These are phyloP conservation scores for Phytophthora uliginosa DNA, from an alignment of 352 stramenopile species.

Conservation along the genomic window DNA sequence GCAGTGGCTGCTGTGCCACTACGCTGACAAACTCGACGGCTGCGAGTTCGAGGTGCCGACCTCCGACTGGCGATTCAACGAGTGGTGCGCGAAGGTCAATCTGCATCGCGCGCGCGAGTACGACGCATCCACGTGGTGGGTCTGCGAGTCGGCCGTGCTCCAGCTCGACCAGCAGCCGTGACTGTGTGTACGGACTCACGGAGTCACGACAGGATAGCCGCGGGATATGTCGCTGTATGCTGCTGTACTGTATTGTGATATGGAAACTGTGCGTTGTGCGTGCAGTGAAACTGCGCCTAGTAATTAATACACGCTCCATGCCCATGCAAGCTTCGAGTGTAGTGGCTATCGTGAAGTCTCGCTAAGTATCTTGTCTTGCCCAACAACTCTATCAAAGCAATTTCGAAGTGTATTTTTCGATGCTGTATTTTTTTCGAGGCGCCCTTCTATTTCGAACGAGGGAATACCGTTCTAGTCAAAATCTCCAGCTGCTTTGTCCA, in stretches of 20 bases:
- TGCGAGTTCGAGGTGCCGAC: conserved; percentile 30
- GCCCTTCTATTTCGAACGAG: conserved; percentile 27
- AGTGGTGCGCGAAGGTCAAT: conserved; percentile 26
- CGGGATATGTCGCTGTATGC: conserved; percentile 16
- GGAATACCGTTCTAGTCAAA: conserved; percentile 7
- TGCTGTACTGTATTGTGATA: neutral
- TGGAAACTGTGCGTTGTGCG: conserved; percentile 10
- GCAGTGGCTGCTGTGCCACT: conserved; percentile 26
- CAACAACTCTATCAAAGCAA: neutral
- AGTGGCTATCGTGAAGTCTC: neutral
- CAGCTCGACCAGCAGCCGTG: conserved; percentile 10
- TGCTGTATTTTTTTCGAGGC: conserved; percentile 6
- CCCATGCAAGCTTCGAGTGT: neutral
- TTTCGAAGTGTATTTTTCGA: neutral
- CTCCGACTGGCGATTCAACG: conserved; percentile 34
- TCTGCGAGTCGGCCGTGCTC: conserved; percentile 19
- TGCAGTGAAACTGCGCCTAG: neutral
- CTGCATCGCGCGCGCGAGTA: conserved; percentile 19
- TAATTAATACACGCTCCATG: neutral
- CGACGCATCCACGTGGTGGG: conserved; percentile 26
- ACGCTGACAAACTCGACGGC: conserved; percentile 13
- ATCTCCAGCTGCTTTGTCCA: neutral
- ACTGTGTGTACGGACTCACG: conserved; percentile 2
- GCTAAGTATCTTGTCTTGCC: neutral
- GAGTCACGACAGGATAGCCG: conserved; percentile 20